Base-by-base conservation (phyloP, 306 rosid genomes). In the Cicer chorassanicum region DNA sequence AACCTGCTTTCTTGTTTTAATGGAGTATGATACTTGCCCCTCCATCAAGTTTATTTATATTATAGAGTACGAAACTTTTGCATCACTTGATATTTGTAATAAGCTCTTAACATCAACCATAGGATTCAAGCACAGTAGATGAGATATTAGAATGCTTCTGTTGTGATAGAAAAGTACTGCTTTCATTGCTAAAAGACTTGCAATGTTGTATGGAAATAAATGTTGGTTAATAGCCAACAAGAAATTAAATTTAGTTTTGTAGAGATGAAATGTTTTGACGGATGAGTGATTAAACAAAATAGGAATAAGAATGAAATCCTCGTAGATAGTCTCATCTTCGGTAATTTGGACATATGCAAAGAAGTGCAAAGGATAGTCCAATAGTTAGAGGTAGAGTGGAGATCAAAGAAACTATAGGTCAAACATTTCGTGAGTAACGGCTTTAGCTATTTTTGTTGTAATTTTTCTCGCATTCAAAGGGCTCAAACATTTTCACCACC, bases 1-100 rank as follows among this genome's bases (percentile, higher is more conserved):
- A 82, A 79, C 75, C 85, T 94, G 75, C 90, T 86, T 68, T 44
- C 79, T 69, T 85, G 78, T 88, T 88, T 88, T 79, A 80, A 82
- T 41, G 85, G 85, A 84, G 98, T 94, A 79, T 39, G 81, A 40
- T 70, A 46, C 74, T 70, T 80, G 13, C 56, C 68, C 39, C 72
- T 68, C 57, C 50, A 11, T 68, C 56, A 65, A 66, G 54, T 70
- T 80, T 44, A 36, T 80, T 53, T 72, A 48, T 72, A 48, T 72
- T 19, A 57, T 60, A 59, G 53, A 55, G 12, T 12, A 10, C 36
- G 62, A 46, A 77, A 38, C 8, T 45, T 43, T n/a, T 48, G 65
- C 64, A 48, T 50, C 8, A 38, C 38, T 7, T 45, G 11, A 55
- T 45, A 34, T 77, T 66, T 53, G 39, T 54, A 44, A 44, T 18